Base-by-base conservation (phyloP, 495 filamentous ascomycete genomes). In the Opeltia flavorubescens region DNA sequence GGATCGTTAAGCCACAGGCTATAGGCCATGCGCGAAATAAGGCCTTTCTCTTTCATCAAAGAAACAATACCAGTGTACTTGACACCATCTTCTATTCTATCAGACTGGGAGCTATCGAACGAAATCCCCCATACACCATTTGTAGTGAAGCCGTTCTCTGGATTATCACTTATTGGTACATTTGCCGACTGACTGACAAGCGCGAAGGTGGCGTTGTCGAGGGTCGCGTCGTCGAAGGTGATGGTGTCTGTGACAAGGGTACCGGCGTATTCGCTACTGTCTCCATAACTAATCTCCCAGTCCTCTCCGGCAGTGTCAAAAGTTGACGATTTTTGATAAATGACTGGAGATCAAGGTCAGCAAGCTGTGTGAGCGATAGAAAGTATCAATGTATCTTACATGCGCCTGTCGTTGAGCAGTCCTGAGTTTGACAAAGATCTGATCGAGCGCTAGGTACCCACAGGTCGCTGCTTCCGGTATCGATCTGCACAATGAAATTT, bases 61-160 rank as follows among this genome's bases (percentile, higher is more conserved):
- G 67, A 65, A 0, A 82, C 77, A 6, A 87, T 60, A 60, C 85
- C 87, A 24, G 71, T 59, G 62, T 89, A 89, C 2, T 74, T 43
- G 13, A 13, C 12, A 11, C 62, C 44, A 4, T 67, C 64, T 8
- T 78, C 63, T 30, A 70, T 69, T 49, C 77, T 75, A 47, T 79
- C 72, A 4, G 81, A 81, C 54, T 87, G 82, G 57, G 86, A 84
- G 50, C 72, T 53, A 5, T 67, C 53, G 51, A 86, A 87, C 5
- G 84, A 84, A 51, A 89, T 82, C 29, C 84, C 84, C 46, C 87
- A 66, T 25, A 88, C 83, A 30, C 83, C 82, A 8, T 79, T 77
- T 13, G 65, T 69, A 42, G 77, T 80, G 50, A 87, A 67, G 40
- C 83, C 84, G 12, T 30, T 26, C 5, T 11, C 25, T 0, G 5